Evolutionary conservation across 164 flowering plant species (phyloP).

Genomic region (Umbellularia californica): DNA sequence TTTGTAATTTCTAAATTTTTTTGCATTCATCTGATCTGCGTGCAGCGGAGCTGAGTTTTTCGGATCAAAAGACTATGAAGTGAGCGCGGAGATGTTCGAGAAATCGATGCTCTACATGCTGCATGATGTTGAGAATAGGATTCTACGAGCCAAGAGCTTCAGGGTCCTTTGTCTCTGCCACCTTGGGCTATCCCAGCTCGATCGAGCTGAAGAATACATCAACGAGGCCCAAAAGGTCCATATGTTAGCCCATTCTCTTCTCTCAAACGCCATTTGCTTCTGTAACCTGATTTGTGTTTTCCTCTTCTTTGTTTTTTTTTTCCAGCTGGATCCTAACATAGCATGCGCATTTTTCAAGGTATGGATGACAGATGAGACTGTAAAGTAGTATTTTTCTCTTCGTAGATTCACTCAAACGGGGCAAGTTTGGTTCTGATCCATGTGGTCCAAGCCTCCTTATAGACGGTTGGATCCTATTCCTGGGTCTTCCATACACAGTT

Average conservation of each 20-base stretch:
- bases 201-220: conserved; percentile 87
- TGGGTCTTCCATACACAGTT: too few species aligned
- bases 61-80: conserved; percentile 58
- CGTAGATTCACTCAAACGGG: too few species aligned
- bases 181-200: conserved; percentile 72
- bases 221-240: conserved; percentile 83
- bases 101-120: conserved; percentile 89
- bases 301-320: neutral
- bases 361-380: conserved; percentile 2
- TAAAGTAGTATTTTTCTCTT: neutral
- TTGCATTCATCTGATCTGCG: neutral
- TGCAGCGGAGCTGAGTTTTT: conserved; percentile 83
- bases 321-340: conserved; percentile 83
- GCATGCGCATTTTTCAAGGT: conserved; percentile 89
- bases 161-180: conserved; percentile 88
- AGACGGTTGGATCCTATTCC: too few species aligned
- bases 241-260: too few species aligned
- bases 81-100: conserved; percentile 82
- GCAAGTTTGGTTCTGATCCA: too few species aligned
- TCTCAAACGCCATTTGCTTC: too few species aligned
- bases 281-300: neutral
- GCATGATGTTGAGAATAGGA: conserved; percentile 48
- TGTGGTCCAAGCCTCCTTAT: too few species aligned
- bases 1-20: neutral
- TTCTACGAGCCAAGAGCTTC: conserved; percentile 76